Evolutionary conservation across 2,329 filamentous ascomycete species (phyloP).

Genomic region (Aspergillus intermedius): DNA sequence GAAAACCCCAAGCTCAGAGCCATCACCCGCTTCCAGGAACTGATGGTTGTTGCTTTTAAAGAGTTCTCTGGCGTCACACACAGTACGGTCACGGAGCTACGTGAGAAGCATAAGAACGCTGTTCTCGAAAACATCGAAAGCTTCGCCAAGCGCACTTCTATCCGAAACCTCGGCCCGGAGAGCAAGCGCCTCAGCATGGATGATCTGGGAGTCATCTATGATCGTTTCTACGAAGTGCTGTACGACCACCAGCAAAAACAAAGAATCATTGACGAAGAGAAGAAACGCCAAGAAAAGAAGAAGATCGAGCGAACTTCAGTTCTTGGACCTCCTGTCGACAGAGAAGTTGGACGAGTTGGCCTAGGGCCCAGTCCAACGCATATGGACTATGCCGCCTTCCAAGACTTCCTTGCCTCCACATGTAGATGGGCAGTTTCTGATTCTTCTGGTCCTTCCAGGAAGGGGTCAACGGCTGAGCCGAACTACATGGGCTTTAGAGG

Average conservation of each 20-base stretch:
- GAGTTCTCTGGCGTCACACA: slow-evolving; percentile 96
- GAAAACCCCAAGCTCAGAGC: slow-evolving; percentile 91
- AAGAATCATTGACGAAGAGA: slow-evolving; percentile 68
- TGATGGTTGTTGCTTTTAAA: slow-evolving; percentile 99
- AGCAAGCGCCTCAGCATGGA: slow-evolving; percentile 83
- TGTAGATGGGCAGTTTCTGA: slow-evolving; percentile 92
- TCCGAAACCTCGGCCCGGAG: slow-evolving; percentile 89
- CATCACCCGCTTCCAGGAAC: slow-evolving; percentile 91
- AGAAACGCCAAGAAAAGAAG: slow-evolving; percentile 58
- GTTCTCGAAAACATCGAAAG: slow-evolving; percentile 94
- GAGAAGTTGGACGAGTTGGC: slow-evolving; percentile 80
- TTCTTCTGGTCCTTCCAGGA: slow-evolving; percentile 58
- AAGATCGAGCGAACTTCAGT: slow-evolving; percentile 39
- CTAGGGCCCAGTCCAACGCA: slow-evolving; percentile 81
- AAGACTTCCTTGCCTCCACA: slow-evolving; percentile 85
- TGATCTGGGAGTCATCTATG: slow-evolving; percentile 84
- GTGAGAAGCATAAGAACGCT: slow-evolving; percentile 86
- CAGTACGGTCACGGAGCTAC: slow-evolving; percentile 79
- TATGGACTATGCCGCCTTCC: slow-evolving; percentile 96
- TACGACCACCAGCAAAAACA: slow-evolving; percentile 87
- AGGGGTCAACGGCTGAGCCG: slow-evolving; percentile 44
- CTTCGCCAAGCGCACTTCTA: slow-evolving; percentile 93
- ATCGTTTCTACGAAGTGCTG: slow-evolving; percentile 84
- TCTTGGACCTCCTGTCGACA: slow-evolving; percentile 45
- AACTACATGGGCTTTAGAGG: slow-evolving; percentile 52